A percentile compares a stretch with the other conserved stretches of the same genome.
Evolutionary conservation across 2,329 filamentous ascomycete genomes (phyloP).

Genomic region (Phoma sp.): DNA sequence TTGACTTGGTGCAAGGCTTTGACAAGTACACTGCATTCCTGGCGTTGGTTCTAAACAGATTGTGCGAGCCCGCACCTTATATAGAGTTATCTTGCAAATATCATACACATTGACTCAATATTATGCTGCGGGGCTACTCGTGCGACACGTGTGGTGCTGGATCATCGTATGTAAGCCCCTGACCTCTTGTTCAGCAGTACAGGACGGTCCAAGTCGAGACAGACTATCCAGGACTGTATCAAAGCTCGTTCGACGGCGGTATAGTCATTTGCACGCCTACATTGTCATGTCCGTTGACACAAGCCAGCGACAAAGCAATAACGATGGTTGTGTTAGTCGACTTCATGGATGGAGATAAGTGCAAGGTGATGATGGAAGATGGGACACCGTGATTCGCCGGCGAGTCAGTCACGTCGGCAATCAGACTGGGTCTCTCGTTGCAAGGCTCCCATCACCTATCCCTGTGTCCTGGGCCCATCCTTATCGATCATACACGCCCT

Average conservation of each 20-base stretch:
- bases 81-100: not conserved
- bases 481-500: constrained; percentile 12
- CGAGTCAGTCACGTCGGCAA: not conserved
- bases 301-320: no score
- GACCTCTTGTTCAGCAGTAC: no score
- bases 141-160: no score
- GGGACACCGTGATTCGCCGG: not conserved
- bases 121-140: no score
- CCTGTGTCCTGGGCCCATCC: not conserved
- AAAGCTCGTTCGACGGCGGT: no score
- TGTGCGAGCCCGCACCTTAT: not conserved
- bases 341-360: no score
- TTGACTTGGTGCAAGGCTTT: constrained; percentile 9
- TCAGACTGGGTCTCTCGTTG: not conserved
- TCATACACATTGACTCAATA: not conserved
- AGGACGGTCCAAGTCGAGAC: no score
- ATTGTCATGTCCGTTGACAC: no score
- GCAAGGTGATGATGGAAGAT: not conserved
- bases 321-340: no score
- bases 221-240: no score
- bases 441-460: not conserved
- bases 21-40: not conserved
- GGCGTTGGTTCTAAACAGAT: not conserved
- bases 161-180: no score
- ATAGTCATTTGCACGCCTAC: no score